phyloP scores from a whole-genome alignment of 2,329 filamentous ascomycete species.

The Diaporthe ilicicola region DNA sequence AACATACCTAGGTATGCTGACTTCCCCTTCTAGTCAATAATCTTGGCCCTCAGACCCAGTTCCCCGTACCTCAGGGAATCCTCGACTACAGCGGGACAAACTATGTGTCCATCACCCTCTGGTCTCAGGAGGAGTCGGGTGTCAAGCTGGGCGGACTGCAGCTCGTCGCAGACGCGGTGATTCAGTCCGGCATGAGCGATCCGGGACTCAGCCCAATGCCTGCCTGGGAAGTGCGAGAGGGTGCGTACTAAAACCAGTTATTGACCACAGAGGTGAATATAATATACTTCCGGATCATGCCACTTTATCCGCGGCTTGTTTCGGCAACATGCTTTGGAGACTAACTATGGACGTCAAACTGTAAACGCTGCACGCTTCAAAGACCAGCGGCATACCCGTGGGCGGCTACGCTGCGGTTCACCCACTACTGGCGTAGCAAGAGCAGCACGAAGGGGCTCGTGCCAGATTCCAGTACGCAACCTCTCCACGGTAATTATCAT shows the following conservation, averaged over 20 bases:
- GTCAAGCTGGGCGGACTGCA: conserved; percentile 64
- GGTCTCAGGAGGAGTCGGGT: conserved; percentile 67
- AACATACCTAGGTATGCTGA: background rate
- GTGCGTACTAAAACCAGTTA: conserved; percentile 64
- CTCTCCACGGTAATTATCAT: no score
- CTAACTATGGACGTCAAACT: no score
- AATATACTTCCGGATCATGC: no score
- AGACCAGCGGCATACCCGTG: no score
- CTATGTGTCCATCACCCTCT: conserved; percentile 73
- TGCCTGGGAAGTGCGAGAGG: conserved; percentile 54
- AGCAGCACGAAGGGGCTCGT: no score
- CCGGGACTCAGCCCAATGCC: conserved; percentile 56
- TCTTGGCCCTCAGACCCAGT: conserved; percentile 77
- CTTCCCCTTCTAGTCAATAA: conserved; percentile 59
- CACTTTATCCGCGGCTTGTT: no score
- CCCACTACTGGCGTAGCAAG: no score
- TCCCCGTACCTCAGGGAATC: conserved; percentile 78
- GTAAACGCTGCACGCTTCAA: no score
- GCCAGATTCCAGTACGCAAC: no score
- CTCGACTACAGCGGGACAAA: conserved; percentile 76
- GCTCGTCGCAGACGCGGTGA: conserved; percentile 56
- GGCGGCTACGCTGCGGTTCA: no score
- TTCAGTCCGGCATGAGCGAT: conserved; percentile 57
- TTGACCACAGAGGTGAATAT: no score
- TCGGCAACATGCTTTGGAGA: no score